Evolutionary conservation across 1,284 basidiomycete genomes (phyloP).

Genomic region (Somion occarium): DNA sequence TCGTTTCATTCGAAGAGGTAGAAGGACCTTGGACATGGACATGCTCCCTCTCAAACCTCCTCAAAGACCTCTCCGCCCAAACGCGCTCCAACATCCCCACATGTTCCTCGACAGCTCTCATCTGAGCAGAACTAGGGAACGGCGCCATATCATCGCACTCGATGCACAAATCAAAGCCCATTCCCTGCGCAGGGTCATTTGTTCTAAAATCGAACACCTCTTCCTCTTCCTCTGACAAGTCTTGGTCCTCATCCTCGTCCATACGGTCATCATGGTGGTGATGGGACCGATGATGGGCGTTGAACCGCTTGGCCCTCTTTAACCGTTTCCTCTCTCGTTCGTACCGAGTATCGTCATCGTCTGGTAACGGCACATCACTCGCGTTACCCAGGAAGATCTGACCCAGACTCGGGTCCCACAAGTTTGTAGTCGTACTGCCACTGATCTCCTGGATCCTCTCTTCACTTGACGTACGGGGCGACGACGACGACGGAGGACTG

Average conservation of each 20-base stretch:
- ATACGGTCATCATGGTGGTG: not conserved
- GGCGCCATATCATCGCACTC: conserved; percentile 79
- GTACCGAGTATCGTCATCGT: conserved; percentile 12
- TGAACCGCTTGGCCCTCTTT: not conserved
- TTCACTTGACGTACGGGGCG: not conserved
- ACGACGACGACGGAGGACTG: conserved; percentile 11
- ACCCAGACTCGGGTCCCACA: conserved; percentile 51
- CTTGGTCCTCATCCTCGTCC: conserved; percentile 16
- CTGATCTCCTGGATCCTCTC: conserved; percentile 14
- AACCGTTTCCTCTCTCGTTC: not conserved
- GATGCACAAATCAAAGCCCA: conserved; percentile 79
- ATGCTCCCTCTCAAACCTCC: conserved; percentile 4
- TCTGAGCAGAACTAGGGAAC: conserved; percentile 56
- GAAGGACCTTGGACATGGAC: not conserved
- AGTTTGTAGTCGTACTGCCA: conserved; percentile 34
- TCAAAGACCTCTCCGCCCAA: conserved; percentile 46
- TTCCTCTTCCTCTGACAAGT: conserved; percentile 25
- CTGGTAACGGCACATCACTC: conserved; percentile 62
- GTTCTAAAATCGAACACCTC: conserved; percentile 49
- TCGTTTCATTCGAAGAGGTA: not conserved
- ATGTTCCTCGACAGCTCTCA: conserved; percentile 70
- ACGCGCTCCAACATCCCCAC: conserved; percentile 55
- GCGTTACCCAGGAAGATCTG: conserved; percentile 77
- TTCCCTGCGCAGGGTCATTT: conserved; percentile 56
- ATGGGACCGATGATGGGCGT: conserved; percentile 8